phyloP scores from a whole-genome alignment of 2,329 filamentous ascomycete species.

The Aspergillus sp. region DNA sequence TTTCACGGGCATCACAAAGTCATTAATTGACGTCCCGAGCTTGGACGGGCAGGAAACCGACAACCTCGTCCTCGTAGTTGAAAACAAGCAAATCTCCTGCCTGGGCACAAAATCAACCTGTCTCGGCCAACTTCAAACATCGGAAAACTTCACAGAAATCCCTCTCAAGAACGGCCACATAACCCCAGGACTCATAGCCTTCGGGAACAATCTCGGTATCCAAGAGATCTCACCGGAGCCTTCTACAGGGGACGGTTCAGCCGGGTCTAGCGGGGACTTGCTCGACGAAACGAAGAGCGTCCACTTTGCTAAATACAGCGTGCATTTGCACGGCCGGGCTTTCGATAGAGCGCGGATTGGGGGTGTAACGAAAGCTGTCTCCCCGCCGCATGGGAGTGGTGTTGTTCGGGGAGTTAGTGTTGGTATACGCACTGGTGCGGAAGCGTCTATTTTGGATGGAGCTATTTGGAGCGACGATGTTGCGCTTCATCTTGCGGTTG shows the following conservation, averaged over 20 bases:
- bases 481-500: background rate
- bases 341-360: conserved; percentile 54
- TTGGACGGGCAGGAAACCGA: background rate
- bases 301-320: conserved; percentile 46
- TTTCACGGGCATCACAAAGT: background rate
- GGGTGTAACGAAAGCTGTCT: conserved; percentile 60
- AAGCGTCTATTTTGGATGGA: background rate
- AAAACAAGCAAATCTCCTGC: background rate
- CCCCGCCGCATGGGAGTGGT: conserved; percentile 51
- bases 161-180: background rate
- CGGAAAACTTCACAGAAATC: background rate
- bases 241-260: conserved; percentile 47
- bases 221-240: conserved; percentile 54
- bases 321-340: conserved; percentile 54
- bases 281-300: conserved; percentile 12
- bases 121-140: background rate
- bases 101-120: background rate
- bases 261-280: conserved; percentile 42
- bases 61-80: background rate
- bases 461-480: background rate
- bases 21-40: background rate
- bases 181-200: conserved; percentile 2
- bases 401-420: conserved; percentile 59
- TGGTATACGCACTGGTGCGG: conserved; percentile 44
- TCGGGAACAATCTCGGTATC: conserved; percentile 41